phyloP scores from a whole-genome alignment of 257 asterid species.

The Orobanche coerulescens region DNA sequence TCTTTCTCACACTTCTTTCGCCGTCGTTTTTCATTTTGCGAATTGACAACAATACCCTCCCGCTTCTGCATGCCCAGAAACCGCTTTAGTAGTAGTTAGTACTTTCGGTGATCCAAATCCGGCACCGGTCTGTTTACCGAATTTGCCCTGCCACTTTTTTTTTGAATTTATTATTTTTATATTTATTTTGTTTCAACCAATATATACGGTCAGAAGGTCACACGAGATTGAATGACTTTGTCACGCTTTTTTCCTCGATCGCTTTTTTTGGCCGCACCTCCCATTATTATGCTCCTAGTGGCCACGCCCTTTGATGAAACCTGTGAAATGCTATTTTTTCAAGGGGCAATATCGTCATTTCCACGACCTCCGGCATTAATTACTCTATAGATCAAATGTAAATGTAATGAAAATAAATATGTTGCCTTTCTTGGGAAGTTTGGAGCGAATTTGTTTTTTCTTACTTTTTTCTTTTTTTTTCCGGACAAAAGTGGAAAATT shows the following conservation, averaged over 20 bases:
- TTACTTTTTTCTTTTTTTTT: too few species aligned
- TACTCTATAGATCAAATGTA: not conserved
- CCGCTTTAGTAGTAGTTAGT: conserved; percentile 2
- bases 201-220: conserved; percentile 19
- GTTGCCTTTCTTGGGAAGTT: not conserved
- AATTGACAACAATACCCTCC: conserved; percentile 19
- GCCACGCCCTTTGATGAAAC: not conserved
- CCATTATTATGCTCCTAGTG: not conserved
- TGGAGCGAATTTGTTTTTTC: too few species aligned
- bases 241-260: not conserved
- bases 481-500: too few species aligned
- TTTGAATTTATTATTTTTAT: conserved; percentile 8
- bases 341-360: conserved; percentile 22
- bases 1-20: not conserved
- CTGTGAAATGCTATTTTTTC: conserved; percentile 6
- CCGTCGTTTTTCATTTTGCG: conserved; percentile 5
- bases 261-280: not conserved
- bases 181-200: conserved; percentile 36
- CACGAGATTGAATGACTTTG: not conserved
- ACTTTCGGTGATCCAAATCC: conserved; percentile 10
- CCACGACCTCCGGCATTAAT: not conserved
- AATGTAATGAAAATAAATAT: not conserved
- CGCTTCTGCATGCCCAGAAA: conserved; percentile 23
- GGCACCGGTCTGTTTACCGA: conserved; percentile 26
- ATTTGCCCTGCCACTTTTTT: conserved; percentile 22